Percentiles rank a stretch among this genome's conserved stretches.
Conservation (phyloP, 2,329 filamentous ascomycete genomes). For the Monosporascus sp. region DNA sequence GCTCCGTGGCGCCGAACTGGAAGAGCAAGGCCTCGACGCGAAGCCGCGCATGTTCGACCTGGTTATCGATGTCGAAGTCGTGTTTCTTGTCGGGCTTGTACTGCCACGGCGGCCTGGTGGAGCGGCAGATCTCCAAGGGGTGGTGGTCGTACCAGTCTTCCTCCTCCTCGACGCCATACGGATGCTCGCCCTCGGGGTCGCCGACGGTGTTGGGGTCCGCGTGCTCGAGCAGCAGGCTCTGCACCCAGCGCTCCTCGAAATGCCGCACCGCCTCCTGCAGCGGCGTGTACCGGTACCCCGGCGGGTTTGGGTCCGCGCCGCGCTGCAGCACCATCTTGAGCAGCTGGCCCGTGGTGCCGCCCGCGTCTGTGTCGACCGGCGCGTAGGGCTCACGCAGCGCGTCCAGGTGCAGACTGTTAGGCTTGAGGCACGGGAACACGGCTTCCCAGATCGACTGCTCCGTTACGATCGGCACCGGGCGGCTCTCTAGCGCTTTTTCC, state of each 20-base stretch:
- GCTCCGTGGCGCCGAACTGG: conserved; percentile 8
- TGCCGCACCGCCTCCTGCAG: conserved; percentile 12
- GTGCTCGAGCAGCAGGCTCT: conserved; percentile 11
- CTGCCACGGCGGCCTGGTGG: not conserved
- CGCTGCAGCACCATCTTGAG: conserved; percentile 14
- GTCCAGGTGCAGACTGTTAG: conserved; percentile 3
- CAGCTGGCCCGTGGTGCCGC: conserved; percentile 7
- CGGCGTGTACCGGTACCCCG: conserved; percentile 11
- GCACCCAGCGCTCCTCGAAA: conserved; percentile 15
- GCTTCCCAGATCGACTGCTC: conserved; percentile 4
- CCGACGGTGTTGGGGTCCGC: conserved; percentile 11
- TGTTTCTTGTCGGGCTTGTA: not conserved
- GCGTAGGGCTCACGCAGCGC: not conserved
- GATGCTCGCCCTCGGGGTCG: conserved; percentile 6
- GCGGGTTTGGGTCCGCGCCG: conserved; percentile 14
- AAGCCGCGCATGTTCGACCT: conserved; percentile 3
- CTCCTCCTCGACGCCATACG: conserved; percentile 1
- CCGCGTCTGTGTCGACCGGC: conserved; percentile 1
- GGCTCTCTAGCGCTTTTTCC: conserved; percentile 1
- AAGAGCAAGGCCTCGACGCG: conserved; percentile 7
- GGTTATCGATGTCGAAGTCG: conserved; percentile 1
- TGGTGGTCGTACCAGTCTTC: conserved; percentile 4
- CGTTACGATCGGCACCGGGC: conserved; percentile 4
- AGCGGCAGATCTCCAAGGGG: conserved; percentile 12
- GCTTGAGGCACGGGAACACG: conserved; percentile 8